Evolutionary conservation across 352 stramenopile genomes (phyloP).

Genomic region (Pythium periplocum): DNA sequence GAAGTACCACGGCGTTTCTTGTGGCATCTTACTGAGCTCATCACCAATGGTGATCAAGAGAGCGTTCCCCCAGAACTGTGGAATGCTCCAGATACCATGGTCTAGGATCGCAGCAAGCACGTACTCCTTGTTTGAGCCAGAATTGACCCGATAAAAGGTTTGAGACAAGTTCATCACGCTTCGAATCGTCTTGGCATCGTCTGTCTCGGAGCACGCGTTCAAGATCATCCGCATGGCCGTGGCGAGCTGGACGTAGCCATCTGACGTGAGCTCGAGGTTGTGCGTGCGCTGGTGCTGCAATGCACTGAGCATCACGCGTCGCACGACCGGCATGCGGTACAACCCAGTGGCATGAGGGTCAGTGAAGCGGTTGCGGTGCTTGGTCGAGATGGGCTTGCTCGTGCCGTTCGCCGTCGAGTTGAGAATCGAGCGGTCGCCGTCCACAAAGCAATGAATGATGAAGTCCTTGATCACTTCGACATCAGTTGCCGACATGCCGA

Average conservation of each 20-base stretch:
- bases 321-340: constrained; percentile 68
- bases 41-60: constrained; percentile 70
- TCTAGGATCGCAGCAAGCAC: constrained; percentile 43
- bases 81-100: constrained; percentile 61
- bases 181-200: constrained; percentile 64
- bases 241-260: constrained; percentile 51
- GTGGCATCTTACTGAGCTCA: constrained; percentile 68
- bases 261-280: constrained; percentile 41
- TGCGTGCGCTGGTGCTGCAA: constrained; percentile 67
- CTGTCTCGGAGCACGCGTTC: constrained; percentile 49
- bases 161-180: constrained; percentile 84
- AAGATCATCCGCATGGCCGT: constrained; percentile 53
- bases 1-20: constrained; percentile 65
- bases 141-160: constrained; percentile 56
- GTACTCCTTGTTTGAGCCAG: constrained; percentile 39
- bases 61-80: constrained; percentile 69
- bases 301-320: constrained; percentile 55
- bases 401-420: constrained; percentile 9
- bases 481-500: constrained; percentile 57
- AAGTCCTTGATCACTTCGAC: constrained; percentile 86
- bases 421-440: constrained; percentile 42
- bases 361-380: constrained; percentile 65
- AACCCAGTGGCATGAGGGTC: constrained; percentile 49
- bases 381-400: constrained; percentile 21
- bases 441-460: constrained; percentile 73